Percentiles rank a stretch among this genome's conserved stretches.
These are phyloP conservation scores for Narthecium ossifragum DNA, from an alignment of 106 monocot genomes.

Conservation along the genomic window DNA sequence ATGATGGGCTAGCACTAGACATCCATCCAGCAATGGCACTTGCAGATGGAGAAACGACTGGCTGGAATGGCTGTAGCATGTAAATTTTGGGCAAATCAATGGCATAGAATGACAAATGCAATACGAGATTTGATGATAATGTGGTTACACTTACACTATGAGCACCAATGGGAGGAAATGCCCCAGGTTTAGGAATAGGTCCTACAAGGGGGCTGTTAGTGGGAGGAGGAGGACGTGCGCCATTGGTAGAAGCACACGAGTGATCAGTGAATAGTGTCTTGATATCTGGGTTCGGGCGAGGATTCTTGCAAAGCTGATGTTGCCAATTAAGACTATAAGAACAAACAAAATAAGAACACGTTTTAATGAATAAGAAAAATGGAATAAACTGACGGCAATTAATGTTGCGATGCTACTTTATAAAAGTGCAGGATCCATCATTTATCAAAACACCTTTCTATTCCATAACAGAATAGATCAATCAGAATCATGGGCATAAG, in stretches of 20 bases:
- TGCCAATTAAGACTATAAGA: slow-evolving; percentile 89
- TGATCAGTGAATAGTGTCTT: slow-evolving; percentile 96
- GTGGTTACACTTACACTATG: slow-evolving; percentile 54
- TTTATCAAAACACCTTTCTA: too few relatives aligned
- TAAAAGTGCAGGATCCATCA: too few relatives aligned
- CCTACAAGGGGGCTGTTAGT: slow-evolving; percentile 71
- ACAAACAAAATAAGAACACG: slow-evolving; percentile 1
- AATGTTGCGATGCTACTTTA: too few relatives aligned
- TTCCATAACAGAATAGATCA: too few relatives aligned
- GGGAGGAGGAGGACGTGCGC: slow-evolving; percentile 64
- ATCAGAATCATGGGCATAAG: too few relatives aligned
- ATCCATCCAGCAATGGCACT: slow-evolving; percentile 97
- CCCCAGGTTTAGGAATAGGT: slow-evolving; percentile 69
- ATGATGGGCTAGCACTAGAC: slow-evolving; percentile 69
- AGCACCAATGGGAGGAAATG: slow-evolving; percentile 71
- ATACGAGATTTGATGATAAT: background rate
- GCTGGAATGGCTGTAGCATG: slow-evolving; percentile 77
- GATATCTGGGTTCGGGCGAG: slow-evolving; percentile 91
- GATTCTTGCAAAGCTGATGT: slow-evolving; percentile 99
- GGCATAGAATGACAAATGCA: background rate
- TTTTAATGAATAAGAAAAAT: background rate
- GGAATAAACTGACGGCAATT: background rate
- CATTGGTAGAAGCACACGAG: slow-evolving; percentile 79
- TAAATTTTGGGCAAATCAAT: background rate
- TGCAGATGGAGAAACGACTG: slow-evolving; percentile 80